phyloP scores from a whole-genome alignment of 2,329 filamentous ascomycete genomes.

The Fusarium palustre region DNA sequence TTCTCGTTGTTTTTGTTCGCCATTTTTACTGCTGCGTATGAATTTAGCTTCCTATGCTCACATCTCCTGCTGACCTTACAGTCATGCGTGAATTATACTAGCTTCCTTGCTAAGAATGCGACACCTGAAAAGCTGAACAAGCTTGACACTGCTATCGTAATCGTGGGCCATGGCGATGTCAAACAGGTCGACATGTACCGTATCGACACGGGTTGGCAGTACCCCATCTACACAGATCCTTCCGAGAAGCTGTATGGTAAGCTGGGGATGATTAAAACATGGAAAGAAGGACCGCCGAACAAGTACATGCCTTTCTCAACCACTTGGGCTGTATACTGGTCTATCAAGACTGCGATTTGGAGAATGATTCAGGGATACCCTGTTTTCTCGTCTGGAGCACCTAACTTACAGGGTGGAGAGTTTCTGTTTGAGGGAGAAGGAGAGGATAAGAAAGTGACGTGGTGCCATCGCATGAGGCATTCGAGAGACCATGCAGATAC shows the following conservation, averaged over 20 bases:
- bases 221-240: constrained; percentile 28
- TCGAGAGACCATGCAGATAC: constrained; percentile 24
- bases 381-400: background rate
- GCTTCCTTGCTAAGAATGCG: constrained; percentile 13
- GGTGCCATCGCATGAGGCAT: constrained; percentile 33
- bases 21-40: constrained; percentile 33
- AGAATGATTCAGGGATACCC: constrained; percentile 7
- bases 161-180: constrained; percentile 13
- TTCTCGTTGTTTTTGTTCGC: constrained; percentile 31
- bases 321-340: background rate
- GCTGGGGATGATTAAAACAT: constrained; percentile 23
- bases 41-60: rapidly evolving
- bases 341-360: constrained; percentile 5
- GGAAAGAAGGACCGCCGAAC: constrained; percentile 10
- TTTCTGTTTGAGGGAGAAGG: constrained; percentile 25
- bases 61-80: background rate
- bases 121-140: constrained; percentile 23
- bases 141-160: constrained; percentile 20
- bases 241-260: constrained; percentile 16
- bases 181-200: constrained; percentile 23
- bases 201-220: constrained; percentile 26
- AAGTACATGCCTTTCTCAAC: constrained; percentile 6
- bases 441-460: constrained; percentile 2
- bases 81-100: constrained; percentile 21
- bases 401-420: constrained; percentile 28